These are phyloP conservation scores for Trypanosoma melophagium DNA, from an alignment of 208 protist species.

Conservation along the genomic window DNA sequence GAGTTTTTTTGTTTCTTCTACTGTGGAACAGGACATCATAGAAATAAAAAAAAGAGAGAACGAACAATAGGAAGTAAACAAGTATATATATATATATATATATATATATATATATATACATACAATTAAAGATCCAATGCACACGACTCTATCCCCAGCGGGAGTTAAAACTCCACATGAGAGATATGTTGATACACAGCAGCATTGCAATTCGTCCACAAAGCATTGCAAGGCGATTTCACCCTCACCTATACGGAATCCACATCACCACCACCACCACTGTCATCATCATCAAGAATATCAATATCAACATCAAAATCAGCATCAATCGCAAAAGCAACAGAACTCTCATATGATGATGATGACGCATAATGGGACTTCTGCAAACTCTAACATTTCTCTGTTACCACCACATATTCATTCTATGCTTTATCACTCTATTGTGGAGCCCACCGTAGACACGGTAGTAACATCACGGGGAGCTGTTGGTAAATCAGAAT, in stretches of 20 bases:
- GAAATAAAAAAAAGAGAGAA: too few species aligned
- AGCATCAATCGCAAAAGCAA: slow-evolving; percentile 12
- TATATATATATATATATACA: too few species aligned
- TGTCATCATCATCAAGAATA: slow-evolving; percentile 22
- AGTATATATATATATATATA: too few species aligned
- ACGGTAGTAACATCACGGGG: background rate
- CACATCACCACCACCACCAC: slow-evolving; percentile 5
- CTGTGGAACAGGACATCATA: too few species aligned
- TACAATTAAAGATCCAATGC: too few species aligned
- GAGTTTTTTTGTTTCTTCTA: too few species aligned
- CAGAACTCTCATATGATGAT: background rate
- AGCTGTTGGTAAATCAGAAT: too few species aligned
- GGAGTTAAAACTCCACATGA: slow-evolving; percentile 14
- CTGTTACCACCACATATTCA: slow-evolving; percentile 19
- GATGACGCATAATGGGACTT: background rate
- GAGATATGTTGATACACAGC: background rate
- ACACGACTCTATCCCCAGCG: background rate
- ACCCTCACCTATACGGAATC: background rate
- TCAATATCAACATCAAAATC: slow-evolving; percentile 18
- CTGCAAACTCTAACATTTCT: background rate
- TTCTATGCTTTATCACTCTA: slow-evolving; percentile 16
- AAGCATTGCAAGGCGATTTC: background rate
- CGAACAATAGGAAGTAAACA: too few species aligned
- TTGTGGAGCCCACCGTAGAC: background rate
- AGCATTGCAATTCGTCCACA: background rate